phyloP scores from a whole-genome alignment of 192 early-diverging fungal genomes.

The Backusella luteola region DNA sequence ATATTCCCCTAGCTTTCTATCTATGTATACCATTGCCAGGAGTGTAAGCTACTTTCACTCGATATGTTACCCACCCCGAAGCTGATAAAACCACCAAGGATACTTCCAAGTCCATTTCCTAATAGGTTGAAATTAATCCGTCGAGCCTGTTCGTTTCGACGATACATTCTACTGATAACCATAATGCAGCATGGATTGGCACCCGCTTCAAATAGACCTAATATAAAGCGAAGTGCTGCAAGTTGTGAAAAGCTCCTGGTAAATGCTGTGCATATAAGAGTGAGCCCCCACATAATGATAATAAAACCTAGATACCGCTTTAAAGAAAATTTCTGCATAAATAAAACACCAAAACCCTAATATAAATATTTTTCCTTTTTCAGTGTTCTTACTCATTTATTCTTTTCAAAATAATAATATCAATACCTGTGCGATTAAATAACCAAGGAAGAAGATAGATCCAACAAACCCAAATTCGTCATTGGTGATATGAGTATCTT shows the following conservation, averaged over 20 bases:
- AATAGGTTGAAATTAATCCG: constrained; percentile 11
- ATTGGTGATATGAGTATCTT: constrained; percentile 13
- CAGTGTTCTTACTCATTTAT: background rate
- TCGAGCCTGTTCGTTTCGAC: constrained; percentile 16
- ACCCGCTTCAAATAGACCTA: constrained; percentile 31
- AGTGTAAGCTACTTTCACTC: background rate
- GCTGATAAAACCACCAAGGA: constrained; percentile 21
- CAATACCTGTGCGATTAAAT: constrained; percentile 17
- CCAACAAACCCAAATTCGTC: constrained; percentile 19
- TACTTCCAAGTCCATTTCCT: constrained; percentile 11
- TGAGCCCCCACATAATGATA: constrained; percentile 19
- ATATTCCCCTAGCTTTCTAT: background rate
- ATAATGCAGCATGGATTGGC: constrained; percentile 16
- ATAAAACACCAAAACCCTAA: background rate
- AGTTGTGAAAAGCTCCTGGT: constrained; percentile 10
- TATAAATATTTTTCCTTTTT: background rate
- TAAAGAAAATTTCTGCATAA: constrained; percentile 21
- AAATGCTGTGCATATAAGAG: constrained; percentile 6
- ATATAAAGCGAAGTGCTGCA: constrained; percentile 14
- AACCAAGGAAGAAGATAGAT: constrained; percentile 31
- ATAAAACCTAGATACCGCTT: constrained; percentile 10
- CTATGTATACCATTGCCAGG: constrained; percentile 31
- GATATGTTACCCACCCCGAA: constrained; percentile 23
- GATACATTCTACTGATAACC: constrained; percentile 25
- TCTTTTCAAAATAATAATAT: background rate